phyloP scores from a whole-genome alignment of 495 filamentous ascomycete species.

The Halenospora varia region DNA sequence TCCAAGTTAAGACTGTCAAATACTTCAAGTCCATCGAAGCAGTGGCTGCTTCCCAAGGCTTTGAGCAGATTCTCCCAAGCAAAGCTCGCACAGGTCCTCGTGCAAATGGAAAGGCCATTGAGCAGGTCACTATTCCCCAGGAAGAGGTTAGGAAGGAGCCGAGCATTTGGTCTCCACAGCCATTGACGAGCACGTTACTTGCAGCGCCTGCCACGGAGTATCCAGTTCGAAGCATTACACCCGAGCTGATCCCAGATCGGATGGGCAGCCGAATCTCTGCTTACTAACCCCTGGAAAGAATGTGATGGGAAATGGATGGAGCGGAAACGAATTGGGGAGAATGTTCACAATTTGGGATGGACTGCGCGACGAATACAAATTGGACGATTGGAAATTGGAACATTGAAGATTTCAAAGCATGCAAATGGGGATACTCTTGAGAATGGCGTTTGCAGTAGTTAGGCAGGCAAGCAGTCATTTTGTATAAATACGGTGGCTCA shows the following conservation, averaged over 20 bases:
- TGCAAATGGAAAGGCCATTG: constrained; percentile 4
- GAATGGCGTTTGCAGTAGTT: no score
- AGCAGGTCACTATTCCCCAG: constrained; percentile 10
- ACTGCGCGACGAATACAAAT: neutral
- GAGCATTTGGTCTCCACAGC: constrained; percentile 37
- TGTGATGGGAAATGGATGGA: neutral
- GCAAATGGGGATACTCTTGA: no score
- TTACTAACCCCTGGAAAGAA: constrained; percentile 3
- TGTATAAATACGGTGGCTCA: no score
- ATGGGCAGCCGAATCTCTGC: constrained; percentile 45
- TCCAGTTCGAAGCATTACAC: constrained; percentile 41
- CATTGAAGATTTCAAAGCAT: no score
- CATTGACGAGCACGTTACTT: constrained; percentile 37
- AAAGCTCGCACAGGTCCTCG: constrained; percentile 34
- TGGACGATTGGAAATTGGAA: no score
- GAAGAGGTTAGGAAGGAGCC: constrained; percentile 38
- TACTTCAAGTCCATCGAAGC: constrained; percentile 68
- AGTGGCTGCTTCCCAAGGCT: constrained; percentile 51
- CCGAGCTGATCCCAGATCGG: constrained; percentile 60
- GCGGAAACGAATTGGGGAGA: neutral
- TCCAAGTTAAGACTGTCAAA: constrained; percentile 86
- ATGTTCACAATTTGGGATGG: neutral
- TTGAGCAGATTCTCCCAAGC: constrained; percentile 54
- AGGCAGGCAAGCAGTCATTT: no score
- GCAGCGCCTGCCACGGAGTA: constrained; percentile 45